Conservation (phyloP, 169 alveolate genomes). For the Eimeria tenella region DNA sequence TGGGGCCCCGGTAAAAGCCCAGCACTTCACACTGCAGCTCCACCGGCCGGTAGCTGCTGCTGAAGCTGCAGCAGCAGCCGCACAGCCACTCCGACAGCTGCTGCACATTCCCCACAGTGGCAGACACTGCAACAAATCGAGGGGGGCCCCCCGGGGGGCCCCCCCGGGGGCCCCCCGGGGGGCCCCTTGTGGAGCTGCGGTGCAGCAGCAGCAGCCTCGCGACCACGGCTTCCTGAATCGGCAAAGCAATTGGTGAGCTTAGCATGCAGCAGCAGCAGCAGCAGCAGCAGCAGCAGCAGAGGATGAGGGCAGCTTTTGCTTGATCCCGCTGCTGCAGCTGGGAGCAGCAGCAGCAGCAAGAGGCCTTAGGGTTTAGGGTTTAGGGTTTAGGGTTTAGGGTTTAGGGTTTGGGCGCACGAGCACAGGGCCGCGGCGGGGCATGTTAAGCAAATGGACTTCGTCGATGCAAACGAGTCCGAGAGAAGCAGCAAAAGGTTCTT, state of each 20-base stretch:
- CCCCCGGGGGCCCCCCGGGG: neutral
- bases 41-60: constrained; percentile 91
- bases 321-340: too few relatives aligned
- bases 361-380: too few relatives aligned
- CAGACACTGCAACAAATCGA: constrained; percentile 13
- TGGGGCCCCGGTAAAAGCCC: neutral
- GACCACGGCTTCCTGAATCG: neutral
- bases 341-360: too few relatives aligned
- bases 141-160: neutral
- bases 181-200: neutral
- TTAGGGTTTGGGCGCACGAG: neutral
- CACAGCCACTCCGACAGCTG: neutral
- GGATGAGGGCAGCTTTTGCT: too few relatives aligned
- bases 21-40: constrained; percentile 86
- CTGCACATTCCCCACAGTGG: neutral
- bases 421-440: constrained; percentile 1
- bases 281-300: too few relatives aligned
- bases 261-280: too few relatives aligned
- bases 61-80: constrained; percentile 84
- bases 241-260: neutral
- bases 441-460: neutral
- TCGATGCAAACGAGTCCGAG: constrained; percentile 6
- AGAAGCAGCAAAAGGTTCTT: neutral
- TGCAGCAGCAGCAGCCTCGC: neutral
- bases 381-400: too few relatives aligned